A percentile compares a stretch with the other conserved stretches of the same genome.
Conservation (phyloP, 116 monocot genomes). For the Zostera marina region DNA sequence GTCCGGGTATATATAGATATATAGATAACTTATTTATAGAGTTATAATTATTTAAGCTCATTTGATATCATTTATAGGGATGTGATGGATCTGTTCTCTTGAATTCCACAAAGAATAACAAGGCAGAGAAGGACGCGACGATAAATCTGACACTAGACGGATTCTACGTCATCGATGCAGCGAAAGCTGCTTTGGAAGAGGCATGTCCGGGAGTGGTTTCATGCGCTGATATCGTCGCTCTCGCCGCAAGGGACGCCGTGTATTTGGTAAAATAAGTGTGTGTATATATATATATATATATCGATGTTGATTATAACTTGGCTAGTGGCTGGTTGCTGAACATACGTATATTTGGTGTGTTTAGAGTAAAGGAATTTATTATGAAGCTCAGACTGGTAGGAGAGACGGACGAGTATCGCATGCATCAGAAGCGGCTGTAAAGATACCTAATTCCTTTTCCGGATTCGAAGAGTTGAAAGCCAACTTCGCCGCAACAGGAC, state of each 20-base stretch:
- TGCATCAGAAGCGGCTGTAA: constrained; percentile 13
- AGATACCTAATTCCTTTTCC: constrained; percentile 12
- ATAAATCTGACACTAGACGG: constrained; percentile 35
- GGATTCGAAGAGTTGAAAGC: constrained; percentile 4
- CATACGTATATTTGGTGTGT: not conserved
- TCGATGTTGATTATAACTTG: too few relatives aligned
- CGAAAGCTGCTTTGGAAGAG: constrained; percentile 24
- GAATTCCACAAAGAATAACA: not conserved
- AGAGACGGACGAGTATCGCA: constrained; percentile 15
- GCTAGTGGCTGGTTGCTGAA: too few relatives aligned
- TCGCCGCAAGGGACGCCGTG: constrained; percentile 33
- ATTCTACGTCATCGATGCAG: constrained; percentile 34
- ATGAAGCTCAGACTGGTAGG: constrained; percentile 18
- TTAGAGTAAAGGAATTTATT: constrained; percentile 7
- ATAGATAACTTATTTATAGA: too few relatives aligned
- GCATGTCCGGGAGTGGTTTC: constrained; percentile 30
- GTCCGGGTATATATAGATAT: constrained; percentile 14
- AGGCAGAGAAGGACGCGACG: constrained; percentile 28
- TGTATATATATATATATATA: not conserved
- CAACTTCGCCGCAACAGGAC: constrained; percentile 12
- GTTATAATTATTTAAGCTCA: too few relatives aligned
- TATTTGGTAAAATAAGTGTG: constrained; percentile 14
- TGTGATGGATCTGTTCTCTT: not conserved
- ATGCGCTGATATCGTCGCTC: constrained; percentile 42
- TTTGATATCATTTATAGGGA: not conserved